Base-by-base conservation (phyloP, 73 alveolate species). In the Tetrahymena borealis region DNA sequence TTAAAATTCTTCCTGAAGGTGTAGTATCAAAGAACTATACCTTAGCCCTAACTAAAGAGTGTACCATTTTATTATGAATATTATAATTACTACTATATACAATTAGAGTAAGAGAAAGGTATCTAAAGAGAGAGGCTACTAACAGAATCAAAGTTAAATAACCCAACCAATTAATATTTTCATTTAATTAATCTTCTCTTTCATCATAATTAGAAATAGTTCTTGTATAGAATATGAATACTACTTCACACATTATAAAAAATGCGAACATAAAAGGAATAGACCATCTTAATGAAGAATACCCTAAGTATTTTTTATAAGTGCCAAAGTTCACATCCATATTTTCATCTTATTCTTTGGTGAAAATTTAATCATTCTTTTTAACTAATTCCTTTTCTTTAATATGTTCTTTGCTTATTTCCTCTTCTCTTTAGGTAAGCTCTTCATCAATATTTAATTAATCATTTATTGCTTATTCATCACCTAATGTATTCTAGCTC, bases 1-100 rank as follows among this genome's bases (percentile, higher is more conserved):
- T 93, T 40, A 93, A 33, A 16, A 93, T 95, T 90, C 96, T 78
- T 13, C 97, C 97, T 18, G 91, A 39, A 78, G 97, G 97, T 31
- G 91, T 95, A 7, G 92, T 38, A 78, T 95, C 97, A 42, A 91
- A 95, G 78, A 90, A 95, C 6, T 79, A 41, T 5, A 93, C 93
- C 7, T 95, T 94, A 16, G 97, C 94, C n/a, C 93, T 78, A 6
- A 91, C 33, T 33, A 95, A 39, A 31, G 90, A 39, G 39, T 42
- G 18, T 15, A 91, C 15, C 97, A 95, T 95, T 33, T 90, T 36
- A 0, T 40, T 32, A 78, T 95, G 97, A 16, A 95, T 41, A 31
- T 41, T 41, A 1, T 41, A 18, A 9, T 41, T 41, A 10, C 78
- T 41, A 10, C 78, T 41, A 31, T 41, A 11, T 4, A 31, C 16